Evolutionary conservation across 441 rosid genomes (phyloP), one percentile per base, ranked within the genome.

Genomic region (Populus hybrid): DNA sequence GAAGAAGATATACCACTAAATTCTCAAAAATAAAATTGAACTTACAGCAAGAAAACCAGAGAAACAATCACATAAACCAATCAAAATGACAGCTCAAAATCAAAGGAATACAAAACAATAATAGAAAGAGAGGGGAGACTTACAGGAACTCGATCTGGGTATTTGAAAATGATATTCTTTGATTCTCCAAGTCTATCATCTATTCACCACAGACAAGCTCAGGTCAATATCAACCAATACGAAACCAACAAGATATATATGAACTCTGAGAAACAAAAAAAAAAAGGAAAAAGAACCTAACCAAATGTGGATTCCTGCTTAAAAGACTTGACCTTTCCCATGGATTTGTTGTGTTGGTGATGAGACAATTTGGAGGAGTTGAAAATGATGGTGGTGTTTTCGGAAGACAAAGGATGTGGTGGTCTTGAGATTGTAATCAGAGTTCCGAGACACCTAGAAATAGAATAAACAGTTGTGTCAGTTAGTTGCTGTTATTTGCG

Each of bases 81-180:
- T 53, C 21, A 53, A 29, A 29, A 29, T 18, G 61, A 53, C 21
- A 53, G 61, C 7, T 53, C 61, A 6, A 53, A 53, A 53, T 53
- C 61, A 18, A 53, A 53, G 61, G n/a, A 53, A 53, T 53, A 53
- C 61, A 53, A 53, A 14, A 53, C 61, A 53, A 53, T 1, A 53
- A 53, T 53, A 53, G 65, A 23, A 45, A 45, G 9, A 10, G 1
- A 12, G 12, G 7, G 4, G 20, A 6, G 16, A 77, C 82, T 78
- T 76, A 87, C 88, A 31, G 90, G 90, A 76, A 85, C 82, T 69
- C 90, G 78, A 59, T 84, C 84, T 7, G 87, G 87, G 69, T 85
- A 82, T 77, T 87, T 87, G 64, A 67, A 64, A 31, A 72, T 69
- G 56, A 87, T 84, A 68, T 66, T 35, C 69, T 82, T 82, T 6